Conservation (phyloP, 108 stramenopile species). For the Skeletonema costatum region DNA sequence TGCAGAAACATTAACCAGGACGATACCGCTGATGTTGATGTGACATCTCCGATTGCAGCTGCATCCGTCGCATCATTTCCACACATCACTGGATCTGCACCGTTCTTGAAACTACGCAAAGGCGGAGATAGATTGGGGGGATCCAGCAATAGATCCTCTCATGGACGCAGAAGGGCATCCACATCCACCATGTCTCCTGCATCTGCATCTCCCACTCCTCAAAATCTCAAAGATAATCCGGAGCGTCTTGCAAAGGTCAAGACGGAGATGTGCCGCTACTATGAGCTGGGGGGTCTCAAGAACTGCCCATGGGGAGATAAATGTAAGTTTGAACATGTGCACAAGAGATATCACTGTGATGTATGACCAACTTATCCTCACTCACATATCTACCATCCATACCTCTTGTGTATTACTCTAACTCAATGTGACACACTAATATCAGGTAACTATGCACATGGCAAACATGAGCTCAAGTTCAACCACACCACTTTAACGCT, state of each 20-base stretch:
- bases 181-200: background rate
- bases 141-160: background rate
- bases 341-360: no score
- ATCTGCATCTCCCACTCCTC: conserved; percentile 23
- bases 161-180: background rate
- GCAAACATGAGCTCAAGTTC: conserved; percentile 84
- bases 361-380: background rate
- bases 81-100: background rate
- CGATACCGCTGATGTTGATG: background rate
- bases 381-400: background rate
- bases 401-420: background rate
- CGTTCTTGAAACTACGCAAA: background rate
- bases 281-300: conserved; percentile 16
- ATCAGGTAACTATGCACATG: conserved; percentile 86
- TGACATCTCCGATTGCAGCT: background rate
- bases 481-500: conserved; percentile 65
- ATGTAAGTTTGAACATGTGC: conserved; percentile 1
- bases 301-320: conserved; percentile 29
- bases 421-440: background rate
- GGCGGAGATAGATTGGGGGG: background rate
- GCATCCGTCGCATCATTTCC: background rate
- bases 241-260: conserved; percentile 79
- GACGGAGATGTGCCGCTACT: conserved; percentile 88
- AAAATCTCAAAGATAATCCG: conserved; percentile 59
- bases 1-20: background rate